phyloP scores from a whole-genome alignment of 2,329 filamentous ascomycete species.

The Claviceps sp. region DNA sequence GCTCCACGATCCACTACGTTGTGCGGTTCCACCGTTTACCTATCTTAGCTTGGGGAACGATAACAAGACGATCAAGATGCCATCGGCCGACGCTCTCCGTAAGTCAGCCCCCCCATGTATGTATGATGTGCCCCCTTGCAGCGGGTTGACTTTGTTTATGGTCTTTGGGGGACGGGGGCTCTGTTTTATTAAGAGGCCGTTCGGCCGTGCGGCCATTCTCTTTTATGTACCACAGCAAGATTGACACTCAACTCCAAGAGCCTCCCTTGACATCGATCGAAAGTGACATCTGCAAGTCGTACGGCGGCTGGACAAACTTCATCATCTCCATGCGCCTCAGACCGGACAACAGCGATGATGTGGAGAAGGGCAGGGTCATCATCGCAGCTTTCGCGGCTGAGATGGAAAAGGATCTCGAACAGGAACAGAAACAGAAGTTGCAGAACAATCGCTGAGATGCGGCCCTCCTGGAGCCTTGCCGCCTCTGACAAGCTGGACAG shows the following conservation, averaged over 20 bases:
- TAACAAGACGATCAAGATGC: no score
- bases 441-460: neutral
- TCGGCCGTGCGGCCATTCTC: no score
- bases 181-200: no score
- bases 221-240: neutral
- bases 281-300: neutral
- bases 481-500: neutral
- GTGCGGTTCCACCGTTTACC: no score
- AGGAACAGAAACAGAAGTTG: neutral
- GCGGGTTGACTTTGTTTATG: no score
- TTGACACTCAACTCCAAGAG: neutral
- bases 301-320: conserved; percentile 5
- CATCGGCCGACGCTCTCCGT: no score
- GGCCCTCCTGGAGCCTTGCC: neutral
- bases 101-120: no score
- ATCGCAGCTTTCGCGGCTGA: neutral
- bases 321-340: conserved; percentile 1
- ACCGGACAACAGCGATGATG: neutral
- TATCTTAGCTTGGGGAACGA: no score
- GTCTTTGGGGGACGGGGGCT: no score
- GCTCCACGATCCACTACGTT: no score
- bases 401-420: neutral
- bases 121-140: no score
- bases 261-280: neutral
- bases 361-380: conserved; percentile 2